These are phyloP conservation scores for Rhododendron molle DNA, from an alignment of 148 eudicot species.

Conservation along the genomic window DNA sequence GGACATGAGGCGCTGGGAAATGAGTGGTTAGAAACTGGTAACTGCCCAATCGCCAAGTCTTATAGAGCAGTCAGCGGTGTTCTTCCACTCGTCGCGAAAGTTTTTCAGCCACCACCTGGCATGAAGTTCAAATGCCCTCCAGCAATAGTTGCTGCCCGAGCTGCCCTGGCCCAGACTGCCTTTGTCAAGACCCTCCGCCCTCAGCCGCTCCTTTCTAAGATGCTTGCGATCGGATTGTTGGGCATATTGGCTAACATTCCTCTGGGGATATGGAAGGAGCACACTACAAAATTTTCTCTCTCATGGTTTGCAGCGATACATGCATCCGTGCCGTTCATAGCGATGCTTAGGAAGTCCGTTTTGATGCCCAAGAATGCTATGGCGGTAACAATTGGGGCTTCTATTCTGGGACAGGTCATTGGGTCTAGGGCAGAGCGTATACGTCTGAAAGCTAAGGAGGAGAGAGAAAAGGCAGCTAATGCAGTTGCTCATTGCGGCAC, in stretches of 20 bases:
- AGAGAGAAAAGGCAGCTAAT: conserved; percentile 26
- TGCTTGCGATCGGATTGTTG: conserved; percentile 52
- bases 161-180: conserved; percentile 72
- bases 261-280: conserved; percentile 77
- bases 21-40: conserved; percentile 69
- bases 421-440: conserved; percentile 76
- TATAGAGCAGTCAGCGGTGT: conserved; percentile 65
- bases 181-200: conserved; percentile 66
- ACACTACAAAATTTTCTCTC: conserved; percentile 60
- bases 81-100: conserved; percentile 64
- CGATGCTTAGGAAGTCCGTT: conserved; percentile 79
- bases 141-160: conserved; percentile 70
- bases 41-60: conserved; percentile 79
- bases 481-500: conserved; percentile 25
- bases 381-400: conserved; percentile 75
- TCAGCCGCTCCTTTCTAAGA: conserved; percentile 61
- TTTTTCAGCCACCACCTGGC: conserved; percentile 67
- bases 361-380: conserved; percentile 82
- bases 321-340: conserved; percentile 82
- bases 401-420: conserved; percentile 69
- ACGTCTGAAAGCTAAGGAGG: conserved; percentile 42
- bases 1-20: conserved; percentile 61
- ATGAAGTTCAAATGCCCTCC: conserved; percentile 65
- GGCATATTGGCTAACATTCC: conserved; percentile 81
- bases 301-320: conserved; percentile 83